Base-by-base conservation (phyloP, 192 early-diverging fungal genomes). In the Rhizophagus sp. region DNA sequence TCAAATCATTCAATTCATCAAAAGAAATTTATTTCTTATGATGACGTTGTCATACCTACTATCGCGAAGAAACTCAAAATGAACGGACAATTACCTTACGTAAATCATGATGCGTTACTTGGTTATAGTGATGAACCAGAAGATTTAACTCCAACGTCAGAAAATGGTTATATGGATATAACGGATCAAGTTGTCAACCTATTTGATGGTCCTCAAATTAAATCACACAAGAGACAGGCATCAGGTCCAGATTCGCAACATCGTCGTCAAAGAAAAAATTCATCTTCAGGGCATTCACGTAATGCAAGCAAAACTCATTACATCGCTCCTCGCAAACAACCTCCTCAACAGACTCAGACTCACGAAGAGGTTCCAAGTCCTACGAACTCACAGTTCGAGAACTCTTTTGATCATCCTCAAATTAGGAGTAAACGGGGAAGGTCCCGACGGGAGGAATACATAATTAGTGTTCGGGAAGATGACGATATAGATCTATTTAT, bases 41-140 rank as follows among this genome's bases (percentile, higher is more conserved):
- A 78, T 68, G 77, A 78, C 0, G 27, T 78, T 19, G 66, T 78
- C 19, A 69, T 78, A 78, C 77, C 77, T 10, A 78, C 77, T 52
- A 24, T 78, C 17, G 77, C 77, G 25, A 78, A 78, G 17, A 62
- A 64, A 62, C 62, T 78, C 15, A 66, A 57, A 66, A 78, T 63
- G 77, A 68, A 66, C 3, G 65, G 65, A 34, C 77, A 78, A 61
- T 78, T 67, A 30, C 68, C 17, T 70, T 70, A 8, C 19, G 7
- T 6, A 39, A 70, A 70, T 70, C 68, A 70, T 70, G 68, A 70
- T n/a, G 68, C 68, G n/a, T 39, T 70, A n/a, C 34, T 70, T 39
- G 68, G 39, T 22, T 39, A 11, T 39, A 41, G n/a, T 64, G 74
- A 76, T 3, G 34, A 24, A 24, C 30, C 17, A 13, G 57, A 63